Percentiles rank a stretch among this genome's conserved stretches.
These are phyloP conservation scores for Alternaria panax DNA, from an alignment of 2,329 filamentous ascomycete species.

Conservation along the genomic window DNA sequence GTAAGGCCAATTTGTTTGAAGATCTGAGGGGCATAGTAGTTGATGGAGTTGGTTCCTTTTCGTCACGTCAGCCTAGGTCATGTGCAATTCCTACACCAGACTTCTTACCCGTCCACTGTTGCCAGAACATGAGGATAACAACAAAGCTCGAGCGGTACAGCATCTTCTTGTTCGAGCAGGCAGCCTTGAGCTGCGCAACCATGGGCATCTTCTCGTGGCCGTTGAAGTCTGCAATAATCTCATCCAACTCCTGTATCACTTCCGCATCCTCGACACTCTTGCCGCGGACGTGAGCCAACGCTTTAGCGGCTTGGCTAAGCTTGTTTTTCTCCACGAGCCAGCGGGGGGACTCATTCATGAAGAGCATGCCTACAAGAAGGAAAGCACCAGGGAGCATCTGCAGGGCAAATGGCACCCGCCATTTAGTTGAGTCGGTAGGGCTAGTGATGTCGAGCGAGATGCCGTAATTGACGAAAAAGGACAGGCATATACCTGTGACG, in stretches of 20 bases:
- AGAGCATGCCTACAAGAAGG: conserved; percentile 59
- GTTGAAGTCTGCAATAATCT: conserved; percentile 53
- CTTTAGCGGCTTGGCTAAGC: conserved; percentile 53
- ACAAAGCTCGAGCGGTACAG: conserved; percentile 54
- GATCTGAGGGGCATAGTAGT: conserved; percentile 56
- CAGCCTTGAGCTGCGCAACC: conserved; percentile 48
- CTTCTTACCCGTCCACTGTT: conserved; percentile 50
- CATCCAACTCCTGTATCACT: conserved; percentile 52
- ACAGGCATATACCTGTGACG: conserved; percentile 57
- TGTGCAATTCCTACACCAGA: background rate
- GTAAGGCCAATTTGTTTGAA: conserved; percentile 53
- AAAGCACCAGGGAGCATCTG: conserved; percentile 61
- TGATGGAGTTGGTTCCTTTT: conserved; percentile 37
- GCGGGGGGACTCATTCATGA: conserved; percentile 61
- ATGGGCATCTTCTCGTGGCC: conserved; percentile 54
- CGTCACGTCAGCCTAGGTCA: background rate
- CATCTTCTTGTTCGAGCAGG: conserved; percentile 49
- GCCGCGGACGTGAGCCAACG: conserved; percentile 50
- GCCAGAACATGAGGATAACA: conserved; percentile 55
- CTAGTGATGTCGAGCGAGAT: conserved; percentile 55
- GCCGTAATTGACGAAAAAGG: conserved; percentile 63
- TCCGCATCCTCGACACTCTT: conserved; percentile 45
- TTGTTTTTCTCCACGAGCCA: conserved; percentile 63
- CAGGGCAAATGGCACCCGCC: conserved; percentile 61
- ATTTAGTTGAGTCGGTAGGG: conserved; percentile 56